Base-by-base conservation (phyloP, 352 stramenopile species). In the Globisporangium cederbergense region DNA sequence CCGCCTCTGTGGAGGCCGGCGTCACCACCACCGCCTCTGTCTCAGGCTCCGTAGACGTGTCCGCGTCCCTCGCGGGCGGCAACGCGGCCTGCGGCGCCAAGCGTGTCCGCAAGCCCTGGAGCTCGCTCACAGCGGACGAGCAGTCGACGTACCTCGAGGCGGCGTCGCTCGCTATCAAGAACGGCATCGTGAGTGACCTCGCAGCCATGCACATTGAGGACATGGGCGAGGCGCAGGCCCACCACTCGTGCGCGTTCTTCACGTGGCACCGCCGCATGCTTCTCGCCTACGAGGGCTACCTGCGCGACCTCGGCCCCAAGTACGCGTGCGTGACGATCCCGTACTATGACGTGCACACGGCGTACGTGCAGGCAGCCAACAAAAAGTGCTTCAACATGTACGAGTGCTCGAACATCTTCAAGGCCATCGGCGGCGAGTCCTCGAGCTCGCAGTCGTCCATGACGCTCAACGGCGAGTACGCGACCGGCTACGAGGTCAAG, bases 261-360 rank as follows among this genome's bases (percentile, higher is more conserved):
- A 74, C 60, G 43, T 93, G 81, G 84, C 80, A 91, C 69, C 78
- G 82, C 13, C 75, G 77, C 10, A 66, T 89, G 28, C 61, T 93
- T 28, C 64, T 90, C 7, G 84, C 72, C 4, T 89, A 80, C 64
- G 84, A 93, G 58, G 74, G 68, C 14, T 87, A 88, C 43, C 43
- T 93, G 50, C 84, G 84, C 34, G 71, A 75, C 49, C 66, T 89
- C 22, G 80, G 75, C 60, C 56, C 73, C 18, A 73, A 79, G 60
- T 93, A 79, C 57, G 76, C 73, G 6, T 93, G 84, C 61, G 45
- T 93, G 30, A 91, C 84, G 36, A 47, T 93, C 25, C 84, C 81
- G 16, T 93, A 88, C 79, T 93, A 86, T 60, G 84, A 93, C 64
- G 76, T 90, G 46, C 77, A 88, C 68, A 82, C 79, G 58, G 81